Evolutionary conservation across 129 eudicot species (phyloP), one percentile per base, ranked within the genome.

Genomic region (Rutidosis leptorrhynchoides): DNA sequence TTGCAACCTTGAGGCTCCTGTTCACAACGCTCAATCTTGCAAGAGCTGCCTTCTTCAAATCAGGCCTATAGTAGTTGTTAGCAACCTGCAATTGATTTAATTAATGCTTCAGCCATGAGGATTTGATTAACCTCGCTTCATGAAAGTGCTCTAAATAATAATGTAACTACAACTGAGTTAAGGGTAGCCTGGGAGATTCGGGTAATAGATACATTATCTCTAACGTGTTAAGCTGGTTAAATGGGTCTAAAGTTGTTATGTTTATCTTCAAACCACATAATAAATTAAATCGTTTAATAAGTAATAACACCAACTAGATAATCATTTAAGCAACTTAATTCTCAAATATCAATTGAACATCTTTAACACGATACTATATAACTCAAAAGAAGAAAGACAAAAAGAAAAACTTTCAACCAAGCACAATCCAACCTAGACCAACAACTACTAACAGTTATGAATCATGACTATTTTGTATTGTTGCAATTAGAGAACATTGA

Each of bases 11-110:
- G 24, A 88, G 91, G 89, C 98, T 93, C 85, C 89, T 85, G 84
- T 75, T 76, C 54, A 93, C 96, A 20, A 67, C 95, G 54, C 96
- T 88, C 74, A 93, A 69, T 69, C 98, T 82, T 33, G 98, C 98
- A 73, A 93, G 98, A 24, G 98, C 95, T 11, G 96, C 98, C 75
- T 88, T 76, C 92, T 88, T 93, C 86, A 93, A 70, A 77, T 93
- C 98, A 25, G 98, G 89, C 81, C 98, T 88, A 78, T 93, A 93
- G 76, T 82, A 64, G 85, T 93, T 93, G 69, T 82, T 80, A 21
- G 72, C 90, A 67, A 92, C 98, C 98, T 92, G 71, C 58, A 20
- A 58, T 24, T 11, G 11, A 45, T 46, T 19, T n/a, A 8, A 28
- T 40, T 40, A 26, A n/a, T 26, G 37, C 0, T 6, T 9, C 26